phyloP scores from a whole-genome alignment of 176 grass and related monocot species.

The Carex kokanica region DNA sequence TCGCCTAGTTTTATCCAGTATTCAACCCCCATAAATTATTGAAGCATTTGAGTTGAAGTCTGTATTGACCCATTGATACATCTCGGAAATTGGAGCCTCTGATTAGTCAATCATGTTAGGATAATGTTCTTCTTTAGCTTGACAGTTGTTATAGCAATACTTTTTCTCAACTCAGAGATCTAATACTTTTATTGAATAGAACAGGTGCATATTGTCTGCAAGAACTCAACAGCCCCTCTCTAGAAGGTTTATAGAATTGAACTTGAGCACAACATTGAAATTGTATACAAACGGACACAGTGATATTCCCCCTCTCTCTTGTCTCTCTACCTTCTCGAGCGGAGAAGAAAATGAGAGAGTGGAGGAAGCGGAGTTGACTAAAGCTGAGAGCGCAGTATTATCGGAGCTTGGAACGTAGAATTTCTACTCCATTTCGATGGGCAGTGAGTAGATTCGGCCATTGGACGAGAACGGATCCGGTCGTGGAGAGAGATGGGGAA shows the following conservation, averaged over 20 bases:
- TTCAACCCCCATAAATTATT: constrained; percentile 15
- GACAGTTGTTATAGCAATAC: constrained; percentile 1
- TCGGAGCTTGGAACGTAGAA: too few relatives aligned
- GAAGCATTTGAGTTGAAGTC: neutral
- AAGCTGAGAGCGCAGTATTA: too few relatives aligned
- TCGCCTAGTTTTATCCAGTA: neutral
- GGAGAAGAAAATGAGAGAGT: too few relatives aligned
- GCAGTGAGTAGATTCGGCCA: too few relatives aligned
- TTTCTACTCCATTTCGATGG: too few relatives aligned
- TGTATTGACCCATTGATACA: constrained; percentile 3
- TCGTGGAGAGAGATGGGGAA: too few relatives aligned
- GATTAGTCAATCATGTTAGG: constrained; percentile 19
- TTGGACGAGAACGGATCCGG: too few relatives aligned
- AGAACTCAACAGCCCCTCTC: neutral
- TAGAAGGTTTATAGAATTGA: neutral
- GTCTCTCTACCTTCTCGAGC: too few relatives aligned
- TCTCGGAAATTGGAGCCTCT: constrained; percentile 15
- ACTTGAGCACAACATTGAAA: neutral
- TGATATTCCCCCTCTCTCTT: too few relatives aligned
- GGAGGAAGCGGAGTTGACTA: too few relatives aligned
- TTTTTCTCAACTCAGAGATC: neutral
- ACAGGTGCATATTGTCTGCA: neutral
- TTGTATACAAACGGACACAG: neutral
- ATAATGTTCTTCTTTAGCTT: neutral
- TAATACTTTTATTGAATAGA: neutral